Evolutionary conservation across 768 basidiomycete genomes (phyloP).

Genomic region (Amanita phalloides): DNA sequence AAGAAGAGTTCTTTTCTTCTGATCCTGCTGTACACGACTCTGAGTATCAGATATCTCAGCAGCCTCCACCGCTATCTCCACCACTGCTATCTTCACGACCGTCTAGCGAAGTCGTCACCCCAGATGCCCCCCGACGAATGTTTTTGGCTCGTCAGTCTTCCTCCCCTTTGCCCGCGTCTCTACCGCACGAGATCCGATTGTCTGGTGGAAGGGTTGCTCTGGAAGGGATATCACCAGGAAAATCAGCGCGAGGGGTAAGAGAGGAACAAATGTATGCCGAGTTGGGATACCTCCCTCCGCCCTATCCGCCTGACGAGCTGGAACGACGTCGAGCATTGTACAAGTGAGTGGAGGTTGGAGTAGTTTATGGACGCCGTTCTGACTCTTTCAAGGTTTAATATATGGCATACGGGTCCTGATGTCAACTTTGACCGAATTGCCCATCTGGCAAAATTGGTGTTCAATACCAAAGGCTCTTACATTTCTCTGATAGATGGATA

Average conservation of each 20-base stretch:
- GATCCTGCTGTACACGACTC: slow-evolving; percentile 1
- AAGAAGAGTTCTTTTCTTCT: not conserved
- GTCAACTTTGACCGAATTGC: slow-evolving; percentile 90
- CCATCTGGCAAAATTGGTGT: slow-evolving; percentile 88
- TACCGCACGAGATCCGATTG: slow-evolving; percentile 20
- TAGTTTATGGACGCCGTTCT: not conserved
- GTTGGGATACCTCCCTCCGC: slow-evolving; percentile 65
- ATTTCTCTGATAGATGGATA: slow-evolving; percentile 79
- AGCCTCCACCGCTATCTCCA: slow-evolving; percentile 3
- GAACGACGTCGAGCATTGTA: slow-evolving; percentile 79
- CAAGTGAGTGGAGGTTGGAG: slow-evolving; percentile 37
- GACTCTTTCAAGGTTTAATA: slow-evolving; percentile 57
- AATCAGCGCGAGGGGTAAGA: slow-evolving; percentile 41
- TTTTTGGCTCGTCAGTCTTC: slow-evolving; percentile 54
- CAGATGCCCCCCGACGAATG: slow-evolving; percentile 39
- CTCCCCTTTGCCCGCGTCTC: slow-evolving; percentile 45
- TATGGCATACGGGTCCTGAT: slow-evolving; percentile 80
- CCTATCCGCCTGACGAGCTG: slow-evolving; percentile 75
- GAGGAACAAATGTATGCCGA: slow-evolving; percentile 60
- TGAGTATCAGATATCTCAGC: not conserved
- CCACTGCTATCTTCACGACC: slow-evolving; percentile 6
- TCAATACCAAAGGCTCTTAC: slow-evolving; percentile 76
- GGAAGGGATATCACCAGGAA: slow-evolving; percentile 18
- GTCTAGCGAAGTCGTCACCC: slow-evolving; percentile 17
- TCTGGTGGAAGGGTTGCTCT: slow-evolving; percentile 20